phyloP scores from a whole-genome alignment of 23 red algal species.

The Gracilariopsis chorda region DNA sequence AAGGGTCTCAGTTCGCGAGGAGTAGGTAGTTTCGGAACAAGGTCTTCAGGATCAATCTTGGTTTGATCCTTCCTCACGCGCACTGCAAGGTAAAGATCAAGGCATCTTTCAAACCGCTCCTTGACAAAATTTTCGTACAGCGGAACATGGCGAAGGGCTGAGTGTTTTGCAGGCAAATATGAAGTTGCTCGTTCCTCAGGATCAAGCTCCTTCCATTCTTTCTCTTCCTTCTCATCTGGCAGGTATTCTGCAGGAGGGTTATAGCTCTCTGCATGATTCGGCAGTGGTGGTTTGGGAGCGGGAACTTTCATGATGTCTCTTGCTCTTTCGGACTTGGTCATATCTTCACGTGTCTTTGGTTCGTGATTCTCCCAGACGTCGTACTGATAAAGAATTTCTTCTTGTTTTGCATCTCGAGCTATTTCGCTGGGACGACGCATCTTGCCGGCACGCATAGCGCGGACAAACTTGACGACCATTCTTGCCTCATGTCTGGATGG shows the following conservation, averaged over 20 bases:
- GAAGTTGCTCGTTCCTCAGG: conserved; percentile 60
- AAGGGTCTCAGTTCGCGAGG: conserved; percentile 85
- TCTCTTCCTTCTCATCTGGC: conserved; percentile 48
- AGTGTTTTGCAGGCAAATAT: conserved; percentile 71
- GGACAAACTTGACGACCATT: conserved; percentile 72
- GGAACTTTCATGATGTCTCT: conserved; percentile 38
- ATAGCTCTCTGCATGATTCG: conserved; percentile 90
- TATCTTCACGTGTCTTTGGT: conserved; percentile 22
- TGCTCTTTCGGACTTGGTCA: conserved; percentile 62
- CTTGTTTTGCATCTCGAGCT: neutral
- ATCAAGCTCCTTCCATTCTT: conserved; percentile 36
- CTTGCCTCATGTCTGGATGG: conserved; percentile 87
- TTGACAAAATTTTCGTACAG: conserved; percentile 65
- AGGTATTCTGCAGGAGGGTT: conserved; percentile 88
- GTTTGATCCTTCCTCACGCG: conserved; percentile 39
- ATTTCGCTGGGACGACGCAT: conserved; percentile 45
- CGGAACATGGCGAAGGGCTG: conserved; percentile 82
- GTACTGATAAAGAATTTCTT: conserved; percentile 54
- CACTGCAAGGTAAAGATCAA: conserved; percentile 90
- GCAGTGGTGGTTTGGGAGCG: conserved; percentile 82
- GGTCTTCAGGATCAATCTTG: conserved; percentile 58
- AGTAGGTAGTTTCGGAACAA: conserved; percentile 79
- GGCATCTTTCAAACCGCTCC: conserved; percentile 93
- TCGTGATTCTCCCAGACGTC: conserved; percentile 77
- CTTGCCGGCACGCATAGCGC: conserved; percentile 66